Evolutionary conservation across 1,139 yeast genomes (phyloP), one percentile per base, ranked within the genome.

Genomic region (Citeromyces siamensis): DNA sequence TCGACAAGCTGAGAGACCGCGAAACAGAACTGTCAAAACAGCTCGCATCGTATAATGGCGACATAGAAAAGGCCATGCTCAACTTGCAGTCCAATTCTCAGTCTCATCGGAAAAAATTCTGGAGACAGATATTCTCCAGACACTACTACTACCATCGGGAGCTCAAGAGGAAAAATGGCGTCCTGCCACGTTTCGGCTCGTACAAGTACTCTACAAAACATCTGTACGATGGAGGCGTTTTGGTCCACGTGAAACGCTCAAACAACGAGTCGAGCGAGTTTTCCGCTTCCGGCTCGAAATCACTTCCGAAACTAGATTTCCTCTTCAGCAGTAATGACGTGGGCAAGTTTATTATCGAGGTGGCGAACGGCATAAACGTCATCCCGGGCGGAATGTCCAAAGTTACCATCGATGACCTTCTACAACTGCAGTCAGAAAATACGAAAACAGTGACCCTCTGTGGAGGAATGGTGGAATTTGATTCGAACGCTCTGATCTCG

Each of bases 121-220:
- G 70, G 29, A 58, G 44, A 43, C 59, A 41, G 54, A 56, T 33
- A 2, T 82, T 84, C 56, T 76, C 88, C 28, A 79, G 75, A 50
- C 93, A 83, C 46, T 82, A 78, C 56, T 81, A 80, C 58, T 82
- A 81, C 50, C 81, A 77, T 49, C 62, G 88, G 26, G 85, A 78
- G 44, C 60, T 83, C 46, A 75, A 76, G 47, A 75, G 75, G 48
- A 8, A 13, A 10, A 75, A 69, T 57, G 84, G 90, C 23, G 64
- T 78, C 35, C 59, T 77, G 34, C 88, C 93, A 2, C 73, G 71
- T 49, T 84, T 79, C 55, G 95, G 95, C 6, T 82, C 93, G 1
- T 84, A 76, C 59, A 83, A 81, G 56, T 83, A 84, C 58, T 69
- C 85, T 0, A 79, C 85, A 3, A 78, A 82, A 42, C 80, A 77